Conservation (phyloP, 805 yeast genomes). For the Pichia manshurica region DNA sequence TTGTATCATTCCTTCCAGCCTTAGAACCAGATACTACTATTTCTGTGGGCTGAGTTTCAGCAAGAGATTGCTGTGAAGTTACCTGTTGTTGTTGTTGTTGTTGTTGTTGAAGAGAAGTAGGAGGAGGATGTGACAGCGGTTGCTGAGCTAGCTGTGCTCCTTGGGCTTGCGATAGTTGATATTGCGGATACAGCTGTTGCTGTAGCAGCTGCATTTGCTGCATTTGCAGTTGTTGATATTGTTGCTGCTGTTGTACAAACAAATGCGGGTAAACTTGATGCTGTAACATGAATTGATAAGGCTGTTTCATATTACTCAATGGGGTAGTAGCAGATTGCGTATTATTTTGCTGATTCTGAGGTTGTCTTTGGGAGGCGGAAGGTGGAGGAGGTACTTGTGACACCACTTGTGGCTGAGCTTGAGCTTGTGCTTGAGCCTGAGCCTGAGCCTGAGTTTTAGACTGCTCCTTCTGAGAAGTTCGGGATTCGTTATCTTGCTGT, state of each 20-base stretch:
- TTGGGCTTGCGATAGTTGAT: neutral
- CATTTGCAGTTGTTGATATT: constrained; percentile 3
- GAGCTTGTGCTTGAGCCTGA: too few species aligned
- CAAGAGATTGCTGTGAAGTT: too few species aligned
- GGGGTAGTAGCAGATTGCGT: constrained; percentile 4
- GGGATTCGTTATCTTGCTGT: neutral
- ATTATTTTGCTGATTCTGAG: too few species aligned
- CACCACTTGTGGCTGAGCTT: too few species aligned
- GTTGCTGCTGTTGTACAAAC: constrained; percentile 10
- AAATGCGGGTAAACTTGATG: constrained; percentile 5
- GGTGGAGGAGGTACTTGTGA: neutral
- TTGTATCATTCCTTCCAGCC: too few species aligned
- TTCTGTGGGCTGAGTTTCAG: too few species aligned
- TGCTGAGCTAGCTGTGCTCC: neutral
- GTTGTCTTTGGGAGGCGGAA: too few species aligned
- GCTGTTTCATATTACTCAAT: constrained; percentile 1
- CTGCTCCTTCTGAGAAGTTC: neutral
- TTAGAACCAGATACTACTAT: too few species aligned
- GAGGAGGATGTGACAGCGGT: too few species aligned
- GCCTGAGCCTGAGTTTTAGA: too few species aligned
- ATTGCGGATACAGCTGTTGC: neutral
- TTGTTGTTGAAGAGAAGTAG: too few species aligned
- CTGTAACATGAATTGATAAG: neutral
- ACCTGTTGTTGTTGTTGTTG: too few species aligned
- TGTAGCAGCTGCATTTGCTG: constrained; percentile 17